Evolutionary conservation across 495 filamentous ascomycete genomes (phyloP).

Genomic region (Ascobolus immersus): DNA sequence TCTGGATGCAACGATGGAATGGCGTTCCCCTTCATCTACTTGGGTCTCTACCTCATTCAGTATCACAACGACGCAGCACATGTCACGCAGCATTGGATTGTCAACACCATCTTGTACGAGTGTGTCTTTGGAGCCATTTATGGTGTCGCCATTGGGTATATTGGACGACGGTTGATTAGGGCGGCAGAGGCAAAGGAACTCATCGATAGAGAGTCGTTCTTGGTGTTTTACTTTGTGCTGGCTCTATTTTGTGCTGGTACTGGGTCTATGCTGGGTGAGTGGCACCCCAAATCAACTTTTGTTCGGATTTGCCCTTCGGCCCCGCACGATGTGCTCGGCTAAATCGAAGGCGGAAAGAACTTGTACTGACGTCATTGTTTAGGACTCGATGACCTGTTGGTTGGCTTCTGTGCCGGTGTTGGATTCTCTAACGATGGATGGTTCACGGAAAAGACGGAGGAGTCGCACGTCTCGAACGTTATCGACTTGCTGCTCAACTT

Average conservation of each 20-base stretch:
- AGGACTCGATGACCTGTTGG: constrained; percentile 92
- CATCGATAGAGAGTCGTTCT: constrained; percentile 88
- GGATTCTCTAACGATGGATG: constrained; percentile 98
- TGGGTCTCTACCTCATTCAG: constrained; percentile 64
- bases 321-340: no score
- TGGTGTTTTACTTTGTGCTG: constrained; percentile 95
- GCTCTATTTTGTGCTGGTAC: constrained; percentile 92
- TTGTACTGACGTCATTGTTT: no score
- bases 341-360: no score
- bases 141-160: constrained; percentile 69
- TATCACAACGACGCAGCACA: constrained; percentile 40
- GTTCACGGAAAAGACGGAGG: constrained; percentile 96
- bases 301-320: no score
- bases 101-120: constrained; percentile 78
- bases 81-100: constrained; percentile 71
- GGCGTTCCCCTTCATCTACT: constrained; percentile 97
- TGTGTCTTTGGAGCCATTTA: constrained; percentile 81
- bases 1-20: constrained; percentile 99
- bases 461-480: constrained; percentile 96
- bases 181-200: constrained; percentile 59
- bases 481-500: constrained; percentile 93
- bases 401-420: constrained; percentile 83
- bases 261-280: constrained; percentile 68
- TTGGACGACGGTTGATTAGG: constrained; percentile 73
- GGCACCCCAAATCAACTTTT: no score